Conservation (phyloP, 1,284 basidiomycete genomes). For the Leccinum solheimii region DNA sequence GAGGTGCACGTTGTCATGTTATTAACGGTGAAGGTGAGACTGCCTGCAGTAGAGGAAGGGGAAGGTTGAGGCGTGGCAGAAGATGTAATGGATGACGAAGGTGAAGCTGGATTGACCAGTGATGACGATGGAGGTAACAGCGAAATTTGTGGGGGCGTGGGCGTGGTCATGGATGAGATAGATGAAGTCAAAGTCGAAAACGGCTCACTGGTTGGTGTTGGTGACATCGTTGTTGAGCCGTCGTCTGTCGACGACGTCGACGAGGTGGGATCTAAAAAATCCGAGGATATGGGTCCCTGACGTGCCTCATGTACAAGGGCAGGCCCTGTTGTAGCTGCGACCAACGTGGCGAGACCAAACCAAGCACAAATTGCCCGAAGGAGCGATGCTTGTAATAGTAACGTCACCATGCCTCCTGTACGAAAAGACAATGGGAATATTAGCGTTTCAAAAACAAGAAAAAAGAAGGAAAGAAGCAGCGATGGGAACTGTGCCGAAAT, state of each 20-base stretch:
- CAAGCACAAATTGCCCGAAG: slow-evolving; percentile 7
- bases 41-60: slow-evolving; percentile 16
- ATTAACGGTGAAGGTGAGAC: slow-evolving; percentile 28
- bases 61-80: slow-evolving; percentile 22
- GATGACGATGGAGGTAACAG: slow-evolving; percentile 8
- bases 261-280: neutral
- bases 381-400: slow-evolving; percentile 8
- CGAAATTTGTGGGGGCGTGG: neutral
- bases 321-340: slow-evolving; percentile 15
- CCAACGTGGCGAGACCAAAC: slow-evolving; percentile 12
- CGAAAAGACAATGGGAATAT: neutral
- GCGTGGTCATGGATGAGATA: neutral
- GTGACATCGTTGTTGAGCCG: slow-evolving; percentile 13
- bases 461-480: neutral
- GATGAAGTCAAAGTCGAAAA: slow-evolving; percentile 3
- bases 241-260: slow-evolving; percentile 1
- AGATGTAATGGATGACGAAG: slow-evolving; percentile 14
- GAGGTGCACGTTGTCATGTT: slow-evolving; percentile 39
- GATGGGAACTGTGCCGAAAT: slow-evolving; percentile 2
- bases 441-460: neutral
- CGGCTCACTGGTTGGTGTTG: slow-evolving; percentile 19
- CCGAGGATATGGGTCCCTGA: slow-evolving; percentile 18
- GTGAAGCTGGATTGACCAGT: slow-evolving; percentile 6
- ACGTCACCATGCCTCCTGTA: slow-evolving; percentile 11
- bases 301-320: slow-evolving; percentile 26